Percentiles rank a stretch among this genome's conserved stretches.
Evolutionary conservation across 2,329 filamentous ascomycete genomes (phyloP).

Genomic region (Colletotrichum tofieldiae): DNA sequence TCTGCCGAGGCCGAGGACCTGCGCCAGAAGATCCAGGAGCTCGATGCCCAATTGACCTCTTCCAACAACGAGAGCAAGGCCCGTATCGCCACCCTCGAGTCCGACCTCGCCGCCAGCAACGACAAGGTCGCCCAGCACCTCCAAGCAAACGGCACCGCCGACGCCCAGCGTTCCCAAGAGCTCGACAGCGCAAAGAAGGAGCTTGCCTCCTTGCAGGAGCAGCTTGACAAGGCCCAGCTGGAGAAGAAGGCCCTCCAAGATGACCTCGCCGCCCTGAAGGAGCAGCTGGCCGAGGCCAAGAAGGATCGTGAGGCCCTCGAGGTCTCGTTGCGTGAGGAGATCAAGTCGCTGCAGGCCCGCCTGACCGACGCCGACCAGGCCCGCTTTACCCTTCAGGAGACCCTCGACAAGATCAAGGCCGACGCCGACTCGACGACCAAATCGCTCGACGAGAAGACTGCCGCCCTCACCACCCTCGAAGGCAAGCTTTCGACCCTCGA

Average conservation of each 20-base stretch:
- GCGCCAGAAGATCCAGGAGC: slow-evolving; percentile 56
- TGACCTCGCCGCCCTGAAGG: slow-evolving; percentile 53
- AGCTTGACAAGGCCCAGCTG: slow-evolving; percentile 47
- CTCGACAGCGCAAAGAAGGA: slow-evolving; percentile 47
- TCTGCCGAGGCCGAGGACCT: slow-evolving; percentile 56
- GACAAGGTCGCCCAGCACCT: slow-evolving; percentile 46
- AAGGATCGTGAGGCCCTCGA: slow-evolving; percentile 55
- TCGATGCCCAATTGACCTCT: slow-evolving; percentile 51
- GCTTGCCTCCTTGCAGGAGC: slow-evolving; percentile 13
- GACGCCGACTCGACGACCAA: slow-evolving; percentile 51
- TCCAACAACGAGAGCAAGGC: slow-evolving; percentile 53
- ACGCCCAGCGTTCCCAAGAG: slow-evolving; percentile 44
- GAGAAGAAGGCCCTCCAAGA: slow-evolving; percentile 51
- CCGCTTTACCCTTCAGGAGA: slow-evolving; percentile 51
- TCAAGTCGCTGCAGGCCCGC: slow-evolving; percentile 52
- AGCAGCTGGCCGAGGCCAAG: slow-evolving; percentile 52
- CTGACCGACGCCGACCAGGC: slow-evolving; percentile 53
- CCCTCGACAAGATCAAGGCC: slow-evolving; percentile 50
- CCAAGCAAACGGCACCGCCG: slow-evolving; percentile 48
- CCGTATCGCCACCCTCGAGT: slow-evolving; percentile 53
- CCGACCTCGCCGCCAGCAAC: slow-evolving; percentile 52
- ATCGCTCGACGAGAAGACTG: slow-evolving; percentile 49
- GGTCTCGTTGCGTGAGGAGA: slow-evolving; percentile 50
- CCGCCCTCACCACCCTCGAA: slow-evolving; percentile 49
- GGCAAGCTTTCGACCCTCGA: slow-evolving; percentile 48